Base-by-base conservation (phyloP, 768 basidiomycete species). In the Lentinus brumalis region DNA sequence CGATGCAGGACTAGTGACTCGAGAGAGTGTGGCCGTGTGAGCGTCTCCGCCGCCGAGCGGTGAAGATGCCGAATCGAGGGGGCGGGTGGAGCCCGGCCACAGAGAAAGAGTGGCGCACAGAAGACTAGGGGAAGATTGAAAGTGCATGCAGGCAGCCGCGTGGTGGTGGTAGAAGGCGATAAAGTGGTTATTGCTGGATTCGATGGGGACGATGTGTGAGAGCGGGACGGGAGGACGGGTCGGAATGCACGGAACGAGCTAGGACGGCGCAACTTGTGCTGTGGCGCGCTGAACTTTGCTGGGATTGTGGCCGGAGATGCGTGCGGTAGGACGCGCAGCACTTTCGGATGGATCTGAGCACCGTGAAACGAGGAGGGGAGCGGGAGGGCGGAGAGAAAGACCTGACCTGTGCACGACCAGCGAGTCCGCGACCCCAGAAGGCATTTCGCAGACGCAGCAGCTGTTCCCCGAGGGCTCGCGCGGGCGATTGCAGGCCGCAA, bases 191-290 rank as follows among this genome's bases (percentile, higher is more conserved):
- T 44, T 26, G 45, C 14, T 35, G 55, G 31, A 44, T 47, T 21
- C 46, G 46, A n/a, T 42, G 41, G 18, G 40, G 47, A 41, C 15
- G 52, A 21, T 14, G 58, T 53, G 53, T 53, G 50, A 47, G 55
- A 61, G n/a, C 16, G 50, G 41, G 31, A 47, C 54, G 26, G 49
- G 39, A 32, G 18, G 16, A 29, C 54, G 60, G 59, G 35, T 45
- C 54, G 50, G 54, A n/a, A 26, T 39, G 49, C 12, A 56, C 59
- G 53, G 54, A 61, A 56, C 21, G 14, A 41, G 60, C 60, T 61
- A 52, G 60, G 14, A 38, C 39, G 39, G 26, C 32, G 32, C 31
- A 10, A 35, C 35, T 35, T 26, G 21, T 26, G 21, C 21, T 26
- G 44, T 45, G 44, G 44, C 44, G 44, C 44, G 16, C 44, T 45